These are phyloP conservation scores for Claviceps lovelessii DNA, from an alignment of 2,329 filamentous ascomycete species.

Conservation along the genomic window DNA sequence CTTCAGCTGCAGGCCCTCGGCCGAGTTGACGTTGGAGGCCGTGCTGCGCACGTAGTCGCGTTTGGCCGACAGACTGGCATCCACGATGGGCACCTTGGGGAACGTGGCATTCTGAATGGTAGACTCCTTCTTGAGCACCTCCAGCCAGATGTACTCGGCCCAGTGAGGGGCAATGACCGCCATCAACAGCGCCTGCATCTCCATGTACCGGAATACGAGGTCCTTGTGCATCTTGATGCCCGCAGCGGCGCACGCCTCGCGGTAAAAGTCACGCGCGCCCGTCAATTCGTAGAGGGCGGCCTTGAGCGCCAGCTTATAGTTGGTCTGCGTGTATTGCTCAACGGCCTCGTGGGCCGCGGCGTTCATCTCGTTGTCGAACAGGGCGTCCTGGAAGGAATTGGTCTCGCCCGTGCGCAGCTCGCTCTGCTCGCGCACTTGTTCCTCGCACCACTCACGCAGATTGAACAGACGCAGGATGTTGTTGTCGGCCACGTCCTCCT, in stretches of 20 bases:
- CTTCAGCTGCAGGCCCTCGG: constrained; percentile 71
- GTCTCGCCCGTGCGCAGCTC: constrained; percentile 59
- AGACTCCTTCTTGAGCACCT: constrained; percentile 63
- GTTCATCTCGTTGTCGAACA: constrained; percentile 93
- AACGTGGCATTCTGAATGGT: constrained; percentile 61
- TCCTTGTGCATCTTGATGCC: constrained; percentile 79
- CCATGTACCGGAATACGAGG: constrained; percentile 64
- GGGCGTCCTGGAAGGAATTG: constrained; percentile 67
- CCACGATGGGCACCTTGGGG: constrained; percentile 44
- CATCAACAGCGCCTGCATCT: constrained; percentile 72
- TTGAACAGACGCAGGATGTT: constrained; percentile 73
- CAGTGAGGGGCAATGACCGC: constrained; percentile 83
- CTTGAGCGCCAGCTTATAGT: constrained; percentile 72
- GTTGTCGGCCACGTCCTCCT: constrained; percentile 85
- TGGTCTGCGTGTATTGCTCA: constrained; percentile 62
- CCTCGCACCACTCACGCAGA: constrained; percentile 84
- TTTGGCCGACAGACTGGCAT: constrained; percentile 58
- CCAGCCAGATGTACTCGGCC: constrained; percentile 86
- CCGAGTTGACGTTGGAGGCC: constrained; percentile 62
- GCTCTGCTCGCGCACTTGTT: constrained; percentile 56
- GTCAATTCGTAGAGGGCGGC: constrained; percentile 80
- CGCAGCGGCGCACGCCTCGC: constrained; percentile 62
- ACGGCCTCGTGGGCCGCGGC: constrained; percentile 63
- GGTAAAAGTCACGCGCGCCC: constrained; percentile 79
- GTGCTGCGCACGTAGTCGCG: constrained; percentile 68